Evolutionary conservation across 129 eudicot species (phyloP).

Genomic region (Gnaphalium uliginosum): DNA sequence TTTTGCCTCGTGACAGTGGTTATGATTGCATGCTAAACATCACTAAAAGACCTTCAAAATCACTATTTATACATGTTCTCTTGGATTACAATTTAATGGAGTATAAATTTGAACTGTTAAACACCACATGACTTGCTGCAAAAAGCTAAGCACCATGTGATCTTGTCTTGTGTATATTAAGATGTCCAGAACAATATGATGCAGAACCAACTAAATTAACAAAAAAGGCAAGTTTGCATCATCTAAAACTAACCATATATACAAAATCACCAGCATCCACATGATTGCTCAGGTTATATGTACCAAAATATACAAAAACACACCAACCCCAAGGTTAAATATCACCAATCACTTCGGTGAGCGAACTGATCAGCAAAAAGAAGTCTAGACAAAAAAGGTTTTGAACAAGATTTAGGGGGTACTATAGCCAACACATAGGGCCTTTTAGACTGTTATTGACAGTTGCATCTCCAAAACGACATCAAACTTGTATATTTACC

Average conservation of each 20-base stretch:
- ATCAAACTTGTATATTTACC: slow-evolving; percentile 30
- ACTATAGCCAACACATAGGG: slow-evolving; percentile 36
- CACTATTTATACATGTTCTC: neutral
- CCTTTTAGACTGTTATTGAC: slow-evolving; percentile 36
- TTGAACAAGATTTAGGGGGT: neutral
- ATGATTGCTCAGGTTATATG: slow-evolving; percentile 32
- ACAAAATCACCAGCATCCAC: slow-evolving; percentile 36
- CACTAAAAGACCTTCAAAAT: neutral
- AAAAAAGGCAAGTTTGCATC: slow-evolving; percentile 11
- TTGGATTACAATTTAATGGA: neutral
- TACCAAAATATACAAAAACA: slow-evolving; percentile 36
- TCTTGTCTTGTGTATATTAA: neutral
- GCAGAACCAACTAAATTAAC: neutral
- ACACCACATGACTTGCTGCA: neutral
- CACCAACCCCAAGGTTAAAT: slow-evolving; percentile 29
- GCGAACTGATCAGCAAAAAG: slow-evolving; percentile 23
- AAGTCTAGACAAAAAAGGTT: slow-evolving; percentile 45
- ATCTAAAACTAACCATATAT: slow-evolving; percentile 28
- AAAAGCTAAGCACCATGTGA: neutral
- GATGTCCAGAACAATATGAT: neutral
- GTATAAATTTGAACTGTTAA: no score
- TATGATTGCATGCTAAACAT: neutral
- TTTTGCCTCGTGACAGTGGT: neutral
- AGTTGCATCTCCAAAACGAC: slow-evolving; percentile 32
- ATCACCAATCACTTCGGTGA: slow-evolving; percentile 30